Evolutionary conservation across 2,329 filamentous ascomycete genomes (phyloP), one percentile per base, ranked within the genome.

Genomic region (Cadophora luteo-olivacea): DNA sequence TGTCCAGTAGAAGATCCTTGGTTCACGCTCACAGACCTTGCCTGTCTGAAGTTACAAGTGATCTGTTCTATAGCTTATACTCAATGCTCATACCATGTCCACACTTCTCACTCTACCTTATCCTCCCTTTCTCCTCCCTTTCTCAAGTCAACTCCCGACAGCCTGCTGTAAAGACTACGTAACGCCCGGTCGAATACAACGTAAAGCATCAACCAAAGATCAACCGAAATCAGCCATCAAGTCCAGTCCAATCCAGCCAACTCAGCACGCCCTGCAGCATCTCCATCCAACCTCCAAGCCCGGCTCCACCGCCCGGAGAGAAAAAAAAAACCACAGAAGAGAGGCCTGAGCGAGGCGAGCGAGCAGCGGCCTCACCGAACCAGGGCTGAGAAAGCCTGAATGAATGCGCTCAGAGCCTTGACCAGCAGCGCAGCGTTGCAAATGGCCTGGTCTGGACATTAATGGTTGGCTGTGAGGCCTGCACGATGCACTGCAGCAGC

Each of bases 271-370:
- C 33, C 55, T 38, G 32, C 29, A 36, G 29, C 54, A 57, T 19
- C 45, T 5, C 11, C 5, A 5, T 19, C 41, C 41, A 45, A 14
- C 5, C 11, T 22, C 11, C 32, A n/a, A 7, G 9, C 19, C 12
- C 41, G 11, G 41, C 41, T 19, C 41, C 41, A 45, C 36, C 36
- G 36, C 36, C 36, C 14, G 4, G 36, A 38, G 14, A 38, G 36
- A 14, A 38, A 14, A 38, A 11, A 14, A 38, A 14, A 38, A 11
- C 2, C 14, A 38, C 29, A 38, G 36, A 38, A 36, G 29, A 58
- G 33, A 25, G 55, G 55, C 14, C 55, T 58, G 55, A 58, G 55
- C 55, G 55, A 58, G 33, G 33, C 55, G 32, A 22, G 16, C 54
- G 52, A 38, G 29, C 29, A 29, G 29, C 29, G 29, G 29, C 29